Evolutionary conservation across 2,329 filamentous ascomycete species (phyloP).

Genomic region (Aspergillus terreus): DNA sequence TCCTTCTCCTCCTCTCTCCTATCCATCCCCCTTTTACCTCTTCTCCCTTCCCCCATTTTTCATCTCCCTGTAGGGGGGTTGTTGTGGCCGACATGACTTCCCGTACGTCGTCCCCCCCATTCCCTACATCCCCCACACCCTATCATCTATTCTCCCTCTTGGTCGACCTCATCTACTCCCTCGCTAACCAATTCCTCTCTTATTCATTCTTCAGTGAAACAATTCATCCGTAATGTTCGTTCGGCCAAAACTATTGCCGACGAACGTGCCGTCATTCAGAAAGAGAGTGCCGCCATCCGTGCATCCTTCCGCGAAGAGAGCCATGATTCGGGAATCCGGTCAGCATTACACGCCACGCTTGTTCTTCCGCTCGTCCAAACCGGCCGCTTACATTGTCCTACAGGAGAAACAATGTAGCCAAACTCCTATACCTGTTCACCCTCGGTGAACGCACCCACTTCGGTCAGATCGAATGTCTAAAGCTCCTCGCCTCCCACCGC

Average conservation of each 20-base stretch:
- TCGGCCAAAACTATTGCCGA: conserved; percentile 98
- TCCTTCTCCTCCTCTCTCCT: conserved; percentile 4
- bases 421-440: conserved; percentile 96
- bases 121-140: conserved; percentile 14
- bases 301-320: conserved; percentile 98
- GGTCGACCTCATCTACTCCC: conserved; percentile 14
- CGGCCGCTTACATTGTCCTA: conserved; percentile 20
- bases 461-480: conserved; percentile 98
- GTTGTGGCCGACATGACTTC: conserved; percentile 55
- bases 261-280: conserved; percentile 96
- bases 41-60: conserved; percentile 11
- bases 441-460: conserved; percentile 97
- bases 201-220: conserved; percentile 68
- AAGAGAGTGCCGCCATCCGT: conserved; percentile 96
- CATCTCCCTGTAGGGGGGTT: conserved; percentile 43
- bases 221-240: conserved; percentile 98
- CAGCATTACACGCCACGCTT: conserved; percentile 31
- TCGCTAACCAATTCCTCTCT: conserved; percentile 12
- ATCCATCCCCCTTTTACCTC: conserved; percentile 4
- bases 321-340: conserved; percentile 87
- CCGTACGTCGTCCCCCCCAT: conserved; percentile 41
- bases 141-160: conserved; percentile 16
- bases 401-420: conserved; percentile 98
- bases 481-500: conserved; percentile 90
- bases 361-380: conserved; percentile 4